These are phyloP conservation scores for Acer yangbiense DNA, from an alignment of 345 rosid genomes.

Conservation along the genomic window DNA sequence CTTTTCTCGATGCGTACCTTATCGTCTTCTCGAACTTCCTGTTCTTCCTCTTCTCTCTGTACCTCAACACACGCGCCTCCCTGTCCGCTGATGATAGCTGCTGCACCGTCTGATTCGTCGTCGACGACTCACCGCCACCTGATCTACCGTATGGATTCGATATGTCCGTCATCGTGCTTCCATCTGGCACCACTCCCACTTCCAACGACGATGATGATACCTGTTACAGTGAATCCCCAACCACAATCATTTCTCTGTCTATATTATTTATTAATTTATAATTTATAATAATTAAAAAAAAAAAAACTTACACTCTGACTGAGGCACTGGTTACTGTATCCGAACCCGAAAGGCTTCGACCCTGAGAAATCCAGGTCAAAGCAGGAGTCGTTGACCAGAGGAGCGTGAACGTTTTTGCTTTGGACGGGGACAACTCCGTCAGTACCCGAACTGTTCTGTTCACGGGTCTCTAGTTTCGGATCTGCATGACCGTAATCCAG, in stretches of 20 bases:
- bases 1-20: conserved; percentile 88
- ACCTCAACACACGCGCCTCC: conserved; percentile 93
- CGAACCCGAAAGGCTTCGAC: conserved; percentile 47
- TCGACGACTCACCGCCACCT: conserved; percentile 45
- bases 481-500: conserved; percentile 64
- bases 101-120: conserved; percentile 50
- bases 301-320: conserved; percentile 68
- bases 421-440: conserved; percentile 92
- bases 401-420: conserved; percentile 35
- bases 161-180: conserved; percentile 58
- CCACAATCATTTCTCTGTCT: background rate
- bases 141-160: conserved; percentile 51
- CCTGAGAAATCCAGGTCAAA: conserved; percentile 63
- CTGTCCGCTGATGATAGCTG: conserved; percentile 74
- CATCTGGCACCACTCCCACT: conserved; percentile 94
- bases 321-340: conserved; percentile 46
- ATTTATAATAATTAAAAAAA: no score
- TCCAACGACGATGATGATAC: conserved; percentile 88
- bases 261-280: background rate
- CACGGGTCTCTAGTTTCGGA: conserved; percentile 64
- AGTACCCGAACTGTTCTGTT: conserved; percentile 76
- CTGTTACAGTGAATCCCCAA: conserved; percentile 44
- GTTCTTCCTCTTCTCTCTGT: conserved; percentile 97
- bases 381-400: conserved; percentile 49
- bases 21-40: conserved; percentile 97